Evolutionary conservation across 73 alveolate genomes (phyloP).

Genomic region (Paramecium bursaria): DNA sequence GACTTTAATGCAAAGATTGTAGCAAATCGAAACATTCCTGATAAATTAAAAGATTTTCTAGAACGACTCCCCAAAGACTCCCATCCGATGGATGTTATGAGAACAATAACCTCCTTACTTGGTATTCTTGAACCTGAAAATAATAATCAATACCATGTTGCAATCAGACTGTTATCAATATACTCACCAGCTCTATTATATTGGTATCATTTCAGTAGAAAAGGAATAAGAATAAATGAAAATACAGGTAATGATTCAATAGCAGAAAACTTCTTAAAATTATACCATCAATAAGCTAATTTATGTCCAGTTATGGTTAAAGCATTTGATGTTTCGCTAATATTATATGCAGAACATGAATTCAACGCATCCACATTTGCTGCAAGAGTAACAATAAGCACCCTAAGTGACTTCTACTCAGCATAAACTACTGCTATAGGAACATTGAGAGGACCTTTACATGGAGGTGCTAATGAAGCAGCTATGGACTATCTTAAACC

Average conservation of each 20-base stretch:
- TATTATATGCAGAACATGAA: constrained; percentile 85
- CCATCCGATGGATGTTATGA: constrained; percentile 86
- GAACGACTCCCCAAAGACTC: constrained; percentile 77
- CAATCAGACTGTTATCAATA: constrained; percentile 74
- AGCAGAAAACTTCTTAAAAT: constrained; percentile 74
- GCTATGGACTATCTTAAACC: constrained; percentile 75
- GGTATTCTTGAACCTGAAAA: constrained; percentile 82
- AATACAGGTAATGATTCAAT: constrained; percentile 75
- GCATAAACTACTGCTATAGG: constrained; percentile 81
- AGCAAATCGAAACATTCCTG: constrained; percentile 69
- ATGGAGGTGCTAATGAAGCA: constrained; percentile 89
- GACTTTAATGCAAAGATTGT: constrained; percentile 61
- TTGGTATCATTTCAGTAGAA: constrained; percentile 78
- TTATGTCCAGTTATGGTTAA: constrained; percentile 69
- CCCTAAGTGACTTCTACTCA: constrained; percentile 78
- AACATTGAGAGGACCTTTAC: constrained; percentile 84
- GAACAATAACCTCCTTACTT: constrained; percentile 72
- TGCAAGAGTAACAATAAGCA: constrained; percentile 82
- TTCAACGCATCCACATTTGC: constrained; percentile 85
- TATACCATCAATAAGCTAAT: constrained; percentile 62
- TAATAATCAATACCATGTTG: constrained; percentile 61
- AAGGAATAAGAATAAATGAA: constrained; percentile 72
- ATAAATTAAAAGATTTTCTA: constrained; percentile 61
- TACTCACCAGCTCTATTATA: constrained; percentile 78
- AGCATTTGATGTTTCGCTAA: constrained; percentile 79